phyloP scores from a whole-genome alignment of 2,329 filamentous ascomycete species.

The Pseudovirgaria hyperparasitica region DNA sequence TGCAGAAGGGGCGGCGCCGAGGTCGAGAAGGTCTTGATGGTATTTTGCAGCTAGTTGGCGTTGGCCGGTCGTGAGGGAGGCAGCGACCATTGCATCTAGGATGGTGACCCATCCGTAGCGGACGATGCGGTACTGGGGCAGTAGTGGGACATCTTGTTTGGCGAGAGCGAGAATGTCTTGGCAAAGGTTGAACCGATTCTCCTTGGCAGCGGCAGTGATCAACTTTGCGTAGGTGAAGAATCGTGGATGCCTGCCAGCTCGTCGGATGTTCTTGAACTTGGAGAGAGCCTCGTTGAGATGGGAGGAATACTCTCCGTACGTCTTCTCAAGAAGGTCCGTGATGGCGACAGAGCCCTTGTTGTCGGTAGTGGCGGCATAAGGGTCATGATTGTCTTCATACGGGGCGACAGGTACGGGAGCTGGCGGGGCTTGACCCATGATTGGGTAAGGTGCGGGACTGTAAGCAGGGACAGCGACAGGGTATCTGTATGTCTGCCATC shows the following conservation, averaged over 20 bases:
- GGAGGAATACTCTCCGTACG: constrained; percentile 57
- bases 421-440: constrained; percentile 21
- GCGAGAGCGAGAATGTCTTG: constrained; percentile 85
- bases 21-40: constrained; percentile 81
- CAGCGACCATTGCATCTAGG: constrained; percentile 90
- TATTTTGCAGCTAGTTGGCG: constrained; percentile 71
- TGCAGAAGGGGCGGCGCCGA: constrained; percentile 83
- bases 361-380: constrained; percentile 80
- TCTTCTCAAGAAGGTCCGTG: constrained; percentile 76
- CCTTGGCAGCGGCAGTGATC: constrained; percentile 78
- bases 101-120: constrained; percentile 95
- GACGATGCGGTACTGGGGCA: constrained; percentile 73
- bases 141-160: constrained; percentile 72
- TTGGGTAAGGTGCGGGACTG: constrained; percentile 37
- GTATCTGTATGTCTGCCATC: constrained; percentile 48
- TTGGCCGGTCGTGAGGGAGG: constrained; percentile 72
- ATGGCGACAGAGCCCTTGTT: constrained; percentile 88
- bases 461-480: constrained; percentile 28
- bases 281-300: constrained; percentile 68
- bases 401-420: constrained; percentile 41
- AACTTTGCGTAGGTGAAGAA: constrained; percentile 97
- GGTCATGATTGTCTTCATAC: constrained; percentile 76
- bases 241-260: constrained; percentile 77
- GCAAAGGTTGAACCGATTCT: constrained; percentile 68
- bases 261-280: constrained; percentile 86